Base-by-base conservation (phyloP, 2,329 filamentous ascomycete species). In the Aspergillus uvarum region DNA sequence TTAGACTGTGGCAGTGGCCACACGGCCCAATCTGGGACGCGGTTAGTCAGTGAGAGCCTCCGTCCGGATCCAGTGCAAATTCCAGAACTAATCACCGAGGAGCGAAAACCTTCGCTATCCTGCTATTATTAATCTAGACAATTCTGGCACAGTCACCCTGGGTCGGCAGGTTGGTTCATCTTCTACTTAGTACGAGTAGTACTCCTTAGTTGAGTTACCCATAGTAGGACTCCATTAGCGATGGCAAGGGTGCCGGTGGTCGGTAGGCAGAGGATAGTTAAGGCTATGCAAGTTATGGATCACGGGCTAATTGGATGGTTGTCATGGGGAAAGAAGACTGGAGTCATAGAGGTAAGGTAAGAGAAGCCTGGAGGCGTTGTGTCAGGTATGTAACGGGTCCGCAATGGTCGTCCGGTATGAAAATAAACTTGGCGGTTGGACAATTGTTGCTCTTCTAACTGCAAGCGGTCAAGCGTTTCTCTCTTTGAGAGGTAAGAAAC, bases 371-470 rank as follows among this genome's bases (percentile, higher is more conserved):
- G 51, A 48, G 21, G 32, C 26, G 24, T 44, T 24, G 38, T 47
- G 38, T 38, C 49, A 53, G 51, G 50, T 47, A 53, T 47, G 56
- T 44, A 54, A 35, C 53, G 24, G 47, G 47, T 52, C 35, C 24
- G 55, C 31, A 50, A 26, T 56, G 52, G 49, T 42, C 51, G 53
- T 56, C 51, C 51, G 38, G 54, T 32, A 51, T 42, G 49, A 38
- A 56, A 54, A 57, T 49, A 61, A 54, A 54, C 51, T 59, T 38
- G 54, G 59, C 35, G 59, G 61, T 63, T 60, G 61, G 61, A 61
- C 59, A 60, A 48, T 42, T 21, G 54, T 53, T 35, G 14, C 11
- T n/a, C 24, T 22, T 54, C 51, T 44, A 53, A 58, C 60, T 56
- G 29, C 35, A 60, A 58, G 29, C 51, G 59, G 59, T 58, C 38